A percentile compares a stretch with the other conserved stretches of the same genome.
phyloP scores from a whole-genome alignment of 768 basidiomycete genomes.

The Guyanaporus albipodus region DNA sequence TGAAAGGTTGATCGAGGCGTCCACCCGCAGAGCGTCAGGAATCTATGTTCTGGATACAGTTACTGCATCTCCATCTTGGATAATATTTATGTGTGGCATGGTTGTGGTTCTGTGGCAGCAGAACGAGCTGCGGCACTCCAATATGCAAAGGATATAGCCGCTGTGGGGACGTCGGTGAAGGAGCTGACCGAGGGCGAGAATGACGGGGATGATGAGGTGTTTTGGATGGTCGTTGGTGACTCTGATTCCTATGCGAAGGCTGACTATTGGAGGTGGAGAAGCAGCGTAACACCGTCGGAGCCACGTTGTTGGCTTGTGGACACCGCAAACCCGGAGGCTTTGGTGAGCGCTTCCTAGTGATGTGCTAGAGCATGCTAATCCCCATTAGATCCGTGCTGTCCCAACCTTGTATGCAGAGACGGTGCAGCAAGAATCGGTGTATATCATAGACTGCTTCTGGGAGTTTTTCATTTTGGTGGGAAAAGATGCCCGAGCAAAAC shows the following conservation, averaged over 20 bases:
- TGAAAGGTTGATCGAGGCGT: conserved; percentile 2
- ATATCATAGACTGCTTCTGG: conserved; percentile 72
- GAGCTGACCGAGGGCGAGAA: conserved; percentile 65
- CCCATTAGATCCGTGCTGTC: conserved; percentile 44
- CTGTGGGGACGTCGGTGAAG: conserved; percentile 37
- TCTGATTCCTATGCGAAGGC: conserved; percentile 65
- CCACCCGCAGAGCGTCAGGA: conserved; percentile 47
- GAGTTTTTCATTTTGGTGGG: conserved; percentile 78
- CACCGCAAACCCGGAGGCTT: conserved; percentile 27
- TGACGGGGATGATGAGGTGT: conserved; percentile 67
- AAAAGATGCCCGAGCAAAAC: conserved; percentile 54
- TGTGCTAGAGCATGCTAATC: conserved; percentile 3
- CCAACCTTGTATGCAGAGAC: conserved; percentile 40
- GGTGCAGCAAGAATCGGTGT: conserved; percentile 45
- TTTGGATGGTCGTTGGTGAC: conserved; percentile 84
- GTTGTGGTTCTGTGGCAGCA: conserved; percentile 54
- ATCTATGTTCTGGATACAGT: conserved; percentile 82
- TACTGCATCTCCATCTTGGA: conserved; percentile 72
- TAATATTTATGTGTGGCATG: conserved; percentile 78
- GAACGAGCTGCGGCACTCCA: conserved; percentile 61
- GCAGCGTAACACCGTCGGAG: conserved; percentile 33
- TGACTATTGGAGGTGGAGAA: conserved; percentile 80
- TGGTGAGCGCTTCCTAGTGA: conserved; percentile 37
- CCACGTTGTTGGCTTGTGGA: conserved; percentile 64
- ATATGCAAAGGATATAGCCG: conserved; percentile 52